Base-by-base conservation (phyloP, 495 filamentous ascomycete genomes). In the Trichoderma reesei region DNA sequence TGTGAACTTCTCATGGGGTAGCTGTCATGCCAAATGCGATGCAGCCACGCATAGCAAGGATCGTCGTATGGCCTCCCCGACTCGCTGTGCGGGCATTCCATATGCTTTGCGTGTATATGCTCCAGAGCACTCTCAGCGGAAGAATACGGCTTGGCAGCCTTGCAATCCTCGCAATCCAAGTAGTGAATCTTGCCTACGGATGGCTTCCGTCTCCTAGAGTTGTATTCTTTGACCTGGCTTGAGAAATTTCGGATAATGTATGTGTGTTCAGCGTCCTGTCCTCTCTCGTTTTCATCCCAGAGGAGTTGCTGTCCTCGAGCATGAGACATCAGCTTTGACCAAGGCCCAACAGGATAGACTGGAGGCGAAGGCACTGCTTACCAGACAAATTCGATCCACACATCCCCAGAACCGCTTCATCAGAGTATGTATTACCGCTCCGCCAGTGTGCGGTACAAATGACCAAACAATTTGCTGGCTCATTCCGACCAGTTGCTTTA, bases 21-120 rank as follows among this genome's bases (percentile, higher is more conserved):
- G 0, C 36, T 0, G 31, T 41, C 18, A 10, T 59, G 44, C 34
- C 38, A 31, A 14, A 56, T 44, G 10, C 31, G 63, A 26, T 41
- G 33, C 6, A 65, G n/a, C 63, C 63, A 65, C n/a, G 37, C 63
- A 37, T 60, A 65, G 63, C 63, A 65, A 6, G 63, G 63, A 36
- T 65, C 63, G 20, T 65, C 63, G 11, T 34, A 38, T 8, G 63
- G 63, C 1, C 37, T 41, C 16, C 39, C 33, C 4, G 36, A 56
- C 0, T 51, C 8, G 20, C 7, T 26, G 16, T 33, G 51, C 37
- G 16, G 6, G 54, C 63, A 65, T 10, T 65, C 54, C 16, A 61
- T 41, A 41, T 65, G 63, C 8, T 60, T 26, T 7, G 33, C 26
- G 37, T 62, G 60, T 20, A 62, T 26, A 41, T 62, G 60, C 4